Conservation (phyloP, 345 rosid species). For the Populus deltoides region DNA sequence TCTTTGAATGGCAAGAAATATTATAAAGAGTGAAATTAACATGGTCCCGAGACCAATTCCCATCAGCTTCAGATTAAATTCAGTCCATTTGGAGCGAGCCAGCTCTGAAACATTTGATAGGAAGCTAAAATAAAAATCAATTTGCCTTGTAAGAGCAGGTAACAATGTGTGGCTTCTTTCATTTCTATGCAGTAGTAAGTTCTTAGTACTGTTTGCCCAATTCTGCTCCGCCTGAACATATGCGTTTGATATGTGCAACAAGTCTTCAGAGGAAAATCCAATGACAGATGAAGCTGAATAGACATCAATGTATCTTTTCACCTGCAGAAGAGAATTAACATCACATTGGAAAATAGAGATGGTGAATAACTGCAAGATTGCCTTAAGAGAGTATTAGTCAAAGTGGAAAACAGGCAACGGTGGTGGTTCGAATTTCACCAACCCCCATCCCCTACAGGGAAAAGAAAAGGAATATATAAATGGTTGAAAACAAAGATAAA, state of each 20-base stretch:
- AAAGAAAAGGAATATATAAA: not conserved
- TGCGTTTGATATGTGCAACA: conserved; percentile 48
- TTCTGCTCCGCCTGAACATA: conserved; percentile 64
- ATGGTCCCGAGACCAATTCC: conserved; percentile 62
- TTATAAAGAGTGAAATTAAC: conserved; percentile 53
- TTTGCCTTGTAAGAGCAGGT: conserved; percentile 47
- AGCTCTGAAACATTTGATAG: conserved; percentile 70
- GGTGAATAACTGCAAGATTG: conserved; percentile 1
- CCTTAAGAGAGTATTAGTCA: conserved; percentile 2
- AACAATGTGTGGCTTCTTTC: conserved; percentile 32
- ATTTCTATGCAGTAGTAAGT: conserved; percentile 22
- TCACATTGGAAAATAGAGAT: conserved; percentile 7
- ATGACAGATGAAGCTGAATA: conserved; percentile 85
- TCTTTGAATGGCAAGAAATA: conserved; percentile 41
- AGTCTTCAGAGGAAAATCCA: conserved; percentile 90
- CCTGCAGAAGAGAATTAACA: conserved; percentile 40
- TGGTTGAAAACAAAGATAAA: not conserved
- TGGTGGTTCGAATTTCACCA: not conserved
- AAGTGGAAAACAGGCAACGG: not conserved
- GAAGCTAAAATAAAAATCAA: conserved; percentile 53
- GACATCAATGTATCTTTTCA: conserved; percentile 82
- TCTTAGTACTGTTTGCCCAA: conserved; percentile 40
- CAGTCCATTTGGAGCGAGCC: conserved; percentile 95
- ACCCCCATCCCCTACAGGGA: not conserved
- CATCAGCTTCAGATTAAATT: conserved; percentile 81